Base-by-base conservation (phyloP, 2,329 filamentous ascomycete genomes). In the Epichloe uncinata region DNA sequence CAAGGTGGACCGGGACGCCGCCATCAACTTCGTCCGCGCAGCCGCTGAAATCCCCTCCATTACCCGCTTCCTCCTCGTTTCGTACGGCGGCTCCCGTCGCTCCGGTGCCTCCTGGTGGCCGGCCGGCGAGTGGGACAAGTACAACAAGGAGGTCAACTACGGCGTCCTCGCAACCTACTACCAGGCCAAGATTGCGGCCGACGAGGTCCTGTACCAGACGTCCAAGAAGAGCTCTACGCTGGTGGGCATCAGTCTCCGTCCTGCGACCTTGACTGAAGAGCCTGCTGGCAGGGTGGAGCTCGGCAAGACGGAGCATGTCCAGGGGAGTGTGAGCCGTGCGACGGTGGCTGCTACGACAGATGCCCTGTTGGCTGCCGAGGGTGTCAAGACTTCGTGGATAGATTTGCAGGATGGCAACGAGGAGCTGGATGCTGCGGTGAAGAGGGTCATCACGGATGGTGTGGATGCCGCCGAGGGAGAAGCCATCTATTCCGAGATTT, bases 51-150 rank as follows among this genome's bases (percentile, higher is more conserved):
- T 73, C 0, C 73, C 78, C 0, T 66, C 67, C 18, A 69, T 84
- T 53, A 77, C 67, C 3, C 76, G 78, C 52, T 85, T 84, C 65
- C 70, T 86, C 45, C 73, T 85, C 56, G 69, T 86, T 48, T 84
- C 80, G 0, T 82, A 82, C 55, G 62, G 78, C 11, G 71, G 71
- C 51, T 75, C 77, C 16, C 74, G 82, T 22, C 69, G 73, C 26
- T 50, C 54, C 5, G 66, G 66, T 33, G 74, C 80, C 1, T 56
- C 71, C 0, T 84, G 79, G 78, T 82, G 76, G 75, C 62, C 68
- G 20, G 66, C 72, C 5, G 70, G 66, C 9, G 65, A 65, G 50
- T 80, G 74, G 73, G 63, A 69, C n/a, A 61, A 73, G 38, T 66
- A 66, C 42, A 70, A 72, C 57, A 59, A 61, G 11, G 66, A 68